These are phyloP conservation scores for Pyrenophora tritici-repentis DNA, from an alignment of 2,329 filamentous ascomycete genomes.

Conservation along the genomic window DNA sequence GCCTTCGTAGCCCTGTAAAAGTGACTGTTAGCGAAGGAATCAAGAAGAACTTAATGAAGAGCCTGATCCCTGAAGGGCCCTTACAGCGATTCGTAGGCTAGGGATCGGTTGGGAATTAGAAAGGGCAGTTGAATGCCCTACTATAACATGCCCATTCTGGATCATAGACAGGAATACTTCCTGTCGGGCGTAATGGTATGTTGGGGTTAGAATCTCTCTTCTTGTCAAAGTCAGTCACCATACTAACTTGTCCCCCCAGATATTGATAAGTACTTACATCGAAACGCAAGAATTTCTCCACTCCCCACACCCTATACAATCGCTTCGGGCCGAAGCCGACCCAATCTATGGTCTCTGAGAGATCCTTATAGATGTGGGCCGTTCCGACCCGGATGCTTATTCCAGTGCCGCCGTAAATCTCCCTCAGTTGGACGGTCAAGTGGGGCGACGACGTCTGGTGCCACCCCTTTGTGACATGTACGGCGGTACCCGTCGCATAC, in stretches of 20 bases:
- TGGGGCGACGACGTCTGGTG: constrained; percentile 6
- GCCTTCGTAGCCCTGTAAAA: not conserved
- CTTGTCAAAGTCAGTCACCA: constrained; percentile 4
- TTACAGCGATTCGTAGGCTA: not conserved
- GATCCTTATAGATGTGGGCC: constrained; percentile 14
- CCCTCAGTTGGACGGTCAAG: constrained; percentile 12
- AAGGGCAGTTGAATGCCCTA: not conserved
- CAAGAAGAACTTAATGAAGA: not conserved
- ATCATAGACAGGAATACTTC: not conserved
- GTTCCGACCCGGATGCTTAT: not conserved
- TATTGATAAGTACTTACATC: not conserved
- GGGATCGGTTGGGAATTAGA: not conserved
- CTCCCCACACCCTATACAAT: not conserved
- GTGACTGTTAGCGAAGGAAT: not conserved
- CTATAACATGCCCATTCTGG: not conserved
- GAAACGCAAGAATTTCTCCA: not conserved
- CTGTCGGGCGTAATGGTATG: not conserved
- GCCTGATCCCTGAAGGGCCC: not conserved
- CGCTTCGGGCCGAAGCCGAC: not conserved
- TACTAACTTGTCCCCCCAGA: constrained; percentile 2
- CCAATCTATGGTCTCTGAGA: constrained; percentile 6
- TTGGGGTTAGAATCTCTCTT: not conserved
- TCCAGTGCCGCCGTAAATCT: not conserved
- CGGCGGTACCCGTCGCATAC: constrained; percentile 1
- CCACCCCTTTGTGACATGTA: constrained; percentile 9